Evolutionary conservation across 2,329 filamentous ascomycete species (phyloP).

Genomic region (Cordyceps pruinosa): DNA sequence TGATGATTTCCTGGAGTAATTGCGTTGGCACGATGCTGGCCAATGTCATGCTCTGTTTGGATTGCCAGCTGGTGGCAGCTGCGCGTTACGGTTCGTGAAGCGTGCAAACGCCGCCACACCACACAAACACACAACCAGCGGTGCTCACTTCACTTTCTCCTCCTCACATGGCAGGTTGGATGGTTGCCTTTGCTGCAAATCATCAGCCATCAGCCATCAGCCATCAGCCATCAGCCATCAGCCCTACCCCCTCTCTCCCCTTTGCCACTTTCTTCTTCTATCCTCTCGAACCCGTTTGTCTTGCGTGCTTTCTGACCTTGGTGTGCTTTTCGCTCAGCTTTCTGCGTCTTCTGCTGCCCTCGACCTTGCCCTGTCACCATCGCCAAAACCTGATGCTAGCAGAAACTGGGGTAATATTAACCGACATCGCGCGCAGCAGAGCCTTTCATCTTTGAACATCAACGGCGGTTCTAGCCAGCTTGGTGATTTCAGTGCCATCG

Average conservation of each 20-base stretch:
- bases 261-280: background rate
- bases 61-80: conserved; percentile 6
- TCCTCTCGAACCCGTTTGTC: conserved; percentile 15
- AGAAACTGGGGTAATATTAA: conserved; percentile 55
- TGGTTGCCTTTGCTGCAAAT: background rate
- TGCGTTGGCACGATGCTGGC: background rate
- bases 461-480: conserved; percentile 28
- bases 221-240: no score
- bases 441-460: conserved; percentile 42
- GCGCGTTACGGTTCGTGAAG: background rate
- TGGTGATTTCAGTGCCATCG: conserved; percentile 40
- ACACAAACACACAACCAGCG: background rate
- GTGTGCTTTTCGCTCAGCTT: conserved; percentile 46
- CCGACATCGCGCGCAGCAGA: conserved; percentile 62
- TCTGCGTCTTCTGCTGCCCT: conserved; percentile 75
- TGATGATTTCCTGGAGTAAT: background rate
- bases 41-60: background rate
- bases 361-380: conserved; percentile 68
- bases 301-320: conserved; percentile 27
- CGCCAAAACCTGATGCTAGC: conserved; percentile 53
- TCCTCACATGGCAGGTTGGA: background rate
- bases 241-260: background rate
- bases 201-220: no score
- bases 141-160: background rate
- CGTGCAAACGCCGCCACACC: conserved; percentile 2